Evolutionary conservation across 2,329 filamentous ascomycete species (phyloP), one percentile per base, ranked within the genome.

Genomic region (Pseudonectria foliicola): DNA sequence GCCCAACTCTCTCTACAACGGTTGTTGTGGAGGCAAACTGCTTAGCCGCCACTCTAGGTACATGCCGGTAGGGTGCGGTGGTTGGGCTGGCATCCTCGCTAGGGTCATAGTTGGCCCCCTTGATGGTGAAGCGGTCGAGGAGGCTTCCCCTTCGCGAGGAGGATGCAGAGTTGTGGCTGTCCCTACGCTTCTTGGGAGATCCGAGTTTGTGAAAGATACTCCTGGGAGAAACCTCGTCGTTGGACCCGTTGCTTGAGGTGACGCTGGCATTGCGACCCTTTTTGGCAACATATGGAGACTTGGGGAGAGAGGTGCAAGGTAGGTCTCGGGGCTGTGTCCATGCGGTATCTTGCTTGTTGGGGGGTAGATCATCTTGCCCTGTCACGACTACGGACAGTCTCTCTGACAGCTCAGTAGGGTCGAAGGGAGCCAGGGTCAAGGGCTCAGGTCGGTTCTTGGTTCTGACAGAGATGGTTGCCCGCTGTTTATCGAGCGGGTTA

Each of bases 1-100:
- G 49, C 12, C 43, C 24, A 10, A 52, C 27, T 5, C 50, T 47
- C 13, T 66, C 64, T 8, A 21, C 18, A 12, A 64, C 59, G 2
- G 71, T 74, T 1, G 73, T 68, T 0, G 75, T 78, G 28, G 64
- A 58, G 8, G 66, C 58, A 47, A 78, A 79, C 38, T 77, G 72
- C 10, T 64, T 50, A 2, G 74, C 73, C 1, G 75, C 75, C 25
- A 71, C 63, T 34, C 64, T 62, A 11, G 75, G 75, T 3, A 76
- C 55, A 45, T 78, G 69, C 25, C 61, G 69, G 43, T 75, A 70
- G 6, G 34, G 48, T 33, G 25, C 38, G 18, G 33, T 42, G 27
- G 42, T 41, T 13, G 37, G 33, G 13, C 33, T 25, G 13, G 39
- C 38, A 10, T 47, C 44, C 30, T 52, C 40, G 30, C 42, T 43